These are phyloP conservation scores for Trifolium repens DNA, from an alignment of 306 rosid genomes.

Conservation along the genomic window DNA sequence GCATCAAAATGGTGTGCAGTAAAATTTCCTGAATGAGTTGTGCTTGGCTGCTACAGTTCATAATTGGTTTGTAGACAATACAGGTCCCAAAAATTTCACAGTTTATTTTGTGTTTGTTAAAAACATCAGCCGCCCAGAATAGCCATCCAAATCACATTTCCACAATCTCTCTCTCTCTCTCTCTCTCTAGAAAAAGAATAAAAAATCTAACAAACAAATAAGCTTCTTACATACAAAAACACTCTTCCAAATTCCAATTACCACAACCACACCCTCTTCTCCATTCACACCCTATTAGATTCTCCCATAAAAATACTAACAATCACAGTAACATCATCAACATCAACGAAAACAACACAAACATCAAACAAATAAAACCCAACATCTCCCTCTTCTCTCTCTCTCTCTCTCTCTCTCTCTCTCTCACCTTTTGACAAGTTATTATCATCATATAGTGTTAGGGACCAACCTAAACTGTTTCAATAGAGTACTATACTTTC, in stretches of 20 bases:
- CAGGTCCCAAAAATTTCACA: not conserved
- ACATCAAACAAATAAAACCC: constrained; percentile 43
- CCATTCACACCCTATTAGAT: not conserved
- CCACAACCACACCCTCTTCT: constrained; percentile 37
- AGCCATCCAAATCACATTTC: constrained; percentile 12
- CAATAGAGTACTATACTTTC: constrained; percentile 4
- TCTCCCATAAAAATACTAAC: constrained; percentile 5
- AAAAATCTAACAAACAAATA: not conserved
- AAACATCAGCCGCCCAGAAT: constrained; percentile 12
- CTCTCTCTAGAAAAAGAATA: not conserved
- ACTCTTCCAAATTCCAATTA: constrained; percentile 39
- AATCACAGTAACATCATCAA: constrained; percentile 23
- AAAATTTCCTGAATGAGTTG: not conserved
- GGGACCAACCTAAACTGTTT: constrained; percentile 41
- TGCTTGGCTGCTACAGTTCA: not conserved
- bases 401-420: not conserved
- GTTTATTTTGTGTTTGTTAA: not conserved
- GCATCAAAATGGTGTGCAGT: constrained; percentile 3
- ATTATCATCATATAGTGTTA: constrained; percentile 24
- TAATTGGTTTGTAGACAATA: constrained; percentile 1
- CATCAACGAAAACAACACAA: constrained; percentile 42
- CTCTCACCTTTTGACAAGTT: constrained; percentile 4
- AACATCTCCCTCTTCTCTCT: constrained; percentile 35
- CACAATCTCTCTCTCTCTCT: not conserved
- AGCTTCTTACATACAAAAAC: constrained; percentile 27